Conservation (phyloP, 441 rosid genomes). For the Cnidoscolus chayamansa region DNA sequence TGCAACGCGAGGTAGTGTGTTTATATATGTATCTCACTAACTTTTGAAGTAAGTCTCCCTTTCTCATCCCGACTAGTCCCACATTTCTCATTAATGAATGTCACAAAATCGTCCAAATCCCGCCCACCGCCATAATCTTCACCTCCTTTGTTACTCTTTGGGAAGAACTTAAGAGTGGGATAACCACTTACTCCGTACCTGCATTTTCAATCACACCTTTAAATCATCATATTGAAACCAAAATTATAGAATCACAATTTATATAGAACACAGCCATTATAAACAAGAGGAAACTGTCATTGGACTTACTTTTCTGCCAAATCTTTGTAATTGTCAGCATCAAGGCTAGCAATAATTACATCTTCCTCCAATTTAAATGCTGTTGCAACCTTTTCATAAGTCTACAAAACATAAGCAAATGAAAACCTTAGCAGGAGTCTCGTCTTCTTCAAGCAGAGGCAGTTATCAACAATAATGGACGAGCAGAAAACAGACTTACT, state of each 20-base stretch:
- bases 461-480: background rate
- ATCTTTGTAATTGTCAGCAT: conserved; percentile 79
- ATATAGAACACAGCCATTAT: background rate
- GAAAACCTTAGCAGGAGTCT: background rate
- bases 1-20: background rate
- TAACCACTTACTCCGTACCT: conserved; percentile 89
- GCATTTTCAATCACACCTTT: conserved; percentile 15
- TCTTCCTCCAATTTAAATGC: conserved; percentile 70
- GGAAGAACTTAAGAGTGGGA: conserved; percentile 91
- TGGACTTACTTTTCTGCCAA: conserved; percentile 70
- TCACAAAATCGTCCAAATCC: conserved; percentile 78
- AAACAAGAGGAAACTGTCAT: background rate
- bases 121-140: conserved; percentile 89
- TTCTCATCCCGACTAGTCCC: conserved; percentile 80
- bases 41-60: conserved; percentile 79
- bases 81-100: conserved; percentile 71
- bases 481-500: conserved; percentile 39
- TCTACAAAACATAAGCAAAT: conserved; percentile 29
- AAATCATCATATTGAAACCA: background rate
- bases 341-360: conserved; percentile 81
- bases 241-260: background rate
- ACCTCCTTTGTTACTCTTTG: conserved; percentile 85
- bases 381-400: conserved; percentile 81
- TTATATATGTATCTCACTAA: conserved; percentile 27
- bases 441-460: background rate